Percentiles rank a stretch among this genome's conserved stretches.
Evolutionary conservation across 2,329 filamentous ascomycete species (phyloP).

Genomic region (Aspergillus proliferans): DNA sequence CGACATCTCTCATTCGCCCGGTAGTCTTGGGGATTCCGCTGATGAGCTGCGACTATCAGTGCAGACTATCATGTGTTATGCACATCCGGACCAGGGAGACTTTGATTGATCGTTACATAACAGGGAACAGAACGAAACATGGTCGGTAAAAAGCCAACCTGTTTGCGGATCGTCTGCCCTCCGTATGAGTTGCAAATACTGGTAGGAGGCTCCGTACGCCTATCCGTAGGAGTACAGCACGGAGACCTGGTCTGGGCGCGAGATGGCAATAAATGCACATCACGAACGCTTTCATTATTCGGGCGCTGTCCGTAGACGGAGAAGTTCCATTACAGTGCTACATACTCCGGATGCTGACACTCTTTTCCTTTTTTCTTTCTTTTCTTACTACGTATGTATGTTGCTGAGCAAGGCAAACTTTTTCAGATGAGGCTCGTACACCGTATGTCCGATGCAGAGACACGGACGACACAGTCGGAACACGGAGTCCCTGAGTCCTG

Average conservation of each 20-base stretch:
- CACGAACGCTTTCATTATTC: not conserved
- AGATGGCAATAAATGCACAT: not conserved
- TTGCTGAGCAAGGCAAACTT: not conserved
- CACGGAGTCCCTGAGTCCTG: not conserved
- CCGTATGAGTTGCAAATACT: too few relatives aligned
- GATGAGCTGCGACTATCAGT: not conserved
- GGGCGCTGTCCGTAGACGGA: not conserved
- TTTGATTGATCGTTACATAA: not conserved
- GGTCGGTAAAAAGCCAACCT: not conserved
- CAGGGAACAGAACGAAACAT: not conserved
- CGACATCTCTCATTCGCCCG: not conserved
- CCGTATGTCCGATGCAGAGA: not conserved
- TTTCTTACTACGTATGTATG: not conserved
- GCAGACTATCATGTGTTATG: not conserved
- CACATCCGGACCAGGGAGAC: not conserved
- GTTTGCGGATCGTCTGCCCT: not conserved
- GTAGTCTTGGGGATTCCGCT: not conserved
- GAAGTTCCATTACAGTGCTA: too few relatives aligned
- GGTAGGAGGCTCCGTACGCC: too few relatives aligned
- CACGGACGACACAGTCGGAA: not conserved
- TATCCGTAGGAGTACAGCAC: not conserved
- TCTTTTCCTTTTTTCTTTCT: too few relatives aligned
- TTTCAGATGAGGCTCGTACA: not conserved
- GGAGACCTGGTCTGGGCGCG: not conserved
- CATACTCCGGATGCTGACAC: too few relatives aligned